These are phyloP conservation scores for Acanthamoeba divionensis DNA, from an alignment of 208 protist genomes.

Conservation along the genomic window DNA sequence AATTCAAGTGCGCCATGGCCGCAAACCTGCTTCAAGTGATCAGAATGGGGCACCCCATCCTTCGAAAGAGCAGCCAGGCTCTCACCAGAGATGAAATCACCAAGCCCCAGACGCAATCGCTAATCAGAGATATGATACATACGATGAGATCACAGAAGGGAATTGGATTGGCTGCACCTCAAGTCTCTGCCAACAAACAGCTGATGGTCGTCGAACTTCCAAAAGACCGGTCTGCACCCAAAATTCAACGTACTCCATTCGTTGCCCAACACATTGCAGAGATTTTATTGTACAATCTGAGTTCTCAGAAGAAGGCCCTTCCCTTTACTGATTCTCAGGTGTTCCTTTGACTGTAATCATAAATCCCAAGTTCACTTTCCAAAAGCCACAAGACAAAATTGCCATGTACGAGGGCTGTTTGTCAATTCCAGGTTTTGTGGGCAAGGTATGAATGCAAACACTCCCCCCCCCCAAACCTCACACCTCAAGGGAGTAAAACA, in stretches of 20 bases:
- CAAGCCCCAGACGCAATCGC: background rate
- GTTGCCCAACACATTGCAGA: background rate
- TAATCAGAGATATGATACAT: background rate
- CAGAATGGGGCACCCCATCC: background rate
- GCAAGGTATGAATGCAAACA: too few relatives aligned
- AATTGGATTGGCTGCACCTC: background rate
- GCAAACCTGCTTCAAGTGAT: too few relatives aligned
- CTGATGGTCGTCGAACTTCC: background rate
- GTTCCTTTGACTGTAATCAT: background rate
- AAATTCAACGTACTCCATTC: background rate
- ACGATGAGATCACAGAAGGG: background rate
- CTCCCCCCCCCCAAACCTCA: too few relatives aligned
- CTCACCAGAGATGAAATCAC: background rate
- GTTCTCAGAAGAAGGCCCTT: too few relatives aligned
- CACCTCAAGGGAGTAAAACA: too few relatives aligned
- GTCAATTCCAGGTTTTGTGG: background rate
- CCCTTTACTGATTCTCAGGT: background rate
- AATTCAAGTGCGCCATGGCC: too few relatives aligned
- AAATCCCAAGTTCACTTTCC: constrained; percentile 19
- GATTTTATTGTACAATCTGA: background rate
- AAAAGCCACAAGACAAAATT: background rate
- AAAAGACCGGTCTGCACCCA: background rate
- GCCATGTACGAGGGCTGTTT: background rate
- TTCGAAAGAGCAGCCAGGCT: background rate
- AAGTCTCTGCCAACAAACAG: constrained; percentile 16